Evolutionary conservation across 2,329 filamentous ascomycete genomes (phyloP), one percentile per base, ranked within the genome.

Genomic region (Aspergillus tanneri): DNA sequence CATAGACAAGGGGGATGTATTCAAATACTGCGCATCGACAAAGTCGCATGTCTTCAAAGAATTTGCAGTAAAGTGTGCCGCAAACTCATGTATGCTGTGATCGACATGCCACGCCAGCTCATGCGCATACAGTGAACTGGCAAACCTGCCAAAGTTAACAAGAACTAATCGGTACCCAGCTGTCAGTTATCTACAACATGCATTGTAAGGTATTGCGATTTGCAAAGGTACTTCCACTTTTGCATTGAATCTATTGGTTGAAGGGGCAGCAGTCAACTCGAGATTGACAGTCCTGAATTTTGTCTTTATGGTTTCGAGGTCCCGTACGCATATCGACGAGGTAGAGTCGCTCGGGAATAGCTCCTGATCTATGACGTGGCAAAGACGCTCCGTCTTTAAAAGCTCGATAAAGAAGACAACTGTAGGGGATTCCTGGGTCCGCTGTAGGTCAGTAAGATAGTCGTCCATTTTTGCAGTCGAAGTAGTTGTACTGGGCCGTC

Each of bases 381-480:
- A 45, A 22, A 18, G 5, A 30, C 10, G 32, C 32, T 45, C 43
- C 3, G 43, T 30, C 14, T 19, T n/a, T 7, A 46, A 5, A 34
- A 40, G 43, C 9, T 16, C 42, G 42, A 42, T 46, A 42, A 50
- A 22, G 28, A 50, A 46, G 21, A 6, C 36, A 37, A 46, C 47
- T 2, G 47, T 50, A 16, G 42, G 25, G 3, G 42, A 27, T 37
- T 22, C 9, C 18, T 42, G 27, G 42, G 5, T 24, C 19, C 28
- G 36, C 21, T 37, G 16, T 21, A 50, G 30, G 12, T 50, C 36
- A 10, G 9, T 4, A 23, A 50, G 3, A 28, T 46, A 50, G 12
- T 50, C 28, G n/a, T 50, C 37, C 4, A 50, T 22, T 36, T 46
- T 25, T 22, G 36, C 4, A 25, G 19, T 36, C 27, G 36, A 45